Evolutionary conservation across 2,329 filamentous ascomycete species (phyloP), one percentile per base, ranked within the genome.

Genomic region (Dendrostoma leiphaemia): DNA sequence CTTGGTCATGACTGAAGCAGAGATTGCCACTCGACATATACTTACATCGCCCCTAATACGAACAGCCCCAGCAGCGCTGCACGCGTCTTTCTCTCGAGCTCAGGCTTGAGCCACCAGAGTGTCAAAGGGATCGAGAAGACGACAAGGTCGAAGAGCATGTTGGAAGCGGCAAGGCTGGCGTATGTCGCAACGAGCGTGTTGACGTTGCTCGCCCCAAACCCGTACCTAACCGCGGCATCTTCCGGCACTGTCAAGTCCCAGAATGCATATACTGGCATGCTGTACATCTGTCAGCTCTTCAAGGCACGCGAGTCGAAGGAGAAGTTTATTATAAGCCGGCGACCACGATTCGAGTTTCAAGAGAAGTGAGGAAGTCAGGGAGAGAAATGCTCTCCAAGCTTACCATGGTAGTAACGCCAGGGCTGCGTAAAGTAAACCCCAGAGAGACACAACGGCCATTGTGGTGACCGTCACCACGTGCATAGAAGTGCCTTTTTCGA

Each of bases 401-500:
- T 28, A 44, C 40, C 67, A 71, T 1, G 69, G 69, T 0, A 69
- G 49, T 63, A 64, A 69, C n/a, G 67, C 64, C 17, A 70, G 49
- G 21, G 67, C 60, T 6, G 62, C 63, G 43, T 66, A 70, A 1
- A 61, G 60, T 24, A 64, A 10, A 0, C 67, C 67, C 67, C 67
- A 70, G 1, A 65, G 57, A 1, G 62, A 63, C 1, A 65, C 67
- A 43, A 68, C 60, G 6, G 60, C 43, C 41, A 64, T 63, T 21
- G 65, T 46, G 15, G 54, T 23, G 13, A 65, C 26, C 9, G 62
- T 60, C n/a, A 67, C 15, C 26, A 43, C 29, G 1, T 48, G 55
- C 2, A 57, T 49, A 7, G 48, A 60, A 10, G 58, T 44, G 15
- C 53, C 51, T 17, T 51, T 40, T 3, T 59, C 40, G 29, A 61